Conservation (phyloP, 2,329 filamentous ascomycete genomes). For the Talaromyces marneffei region DNA sequence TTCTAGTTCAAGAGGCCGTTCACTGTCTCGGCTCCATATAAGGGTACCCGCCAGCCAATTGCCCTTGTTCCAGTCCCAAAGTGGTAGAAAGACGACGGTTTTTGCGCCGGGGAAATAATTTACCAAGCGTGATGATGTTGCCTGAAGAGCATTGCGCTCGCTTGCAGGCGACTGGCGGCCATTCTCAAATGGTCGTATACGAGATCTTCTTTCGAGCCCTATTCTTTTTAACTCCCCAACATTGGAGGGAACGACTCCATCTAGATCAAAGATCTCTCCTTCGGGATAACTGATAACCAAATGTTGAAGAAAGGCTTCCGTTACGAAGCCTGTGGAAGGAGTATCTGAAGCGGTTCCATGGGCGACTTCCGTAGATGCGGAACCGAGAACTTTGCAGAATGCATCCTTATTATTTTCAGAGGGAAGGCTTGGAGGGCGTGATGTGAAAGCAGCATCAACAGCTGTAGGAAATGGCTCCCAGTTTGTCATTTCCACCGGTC, state of each 20-base stretch:
- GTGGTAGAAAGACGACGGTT: conserved; percentile 27
- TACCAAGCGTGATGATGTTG: conserved; percentile 15
- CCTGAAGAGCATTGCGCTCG: conserved; percentile 4
- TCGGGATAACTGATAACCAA: background rate
- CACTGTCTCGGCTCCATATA: conserved; percentile 23
- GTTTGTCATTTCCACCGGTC: background rate
- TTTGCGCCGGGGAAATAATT: conserved; percentile 21
- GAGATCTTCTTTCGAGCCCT: background rate
- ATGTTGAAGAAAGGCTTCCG: background rate
- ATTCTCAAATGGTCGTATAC: background rate
- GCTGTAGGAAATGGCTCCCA: conserved; percentile 13
- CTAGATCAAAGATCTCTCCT: background rate
- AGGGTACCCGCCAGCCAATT: conserved; percentile 30
- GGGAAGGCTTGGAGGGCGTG: background rate
- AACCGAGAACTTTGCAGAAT: background rate
- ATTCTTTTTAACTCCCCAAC: background rate
- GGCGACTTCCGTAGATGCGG: background rate
- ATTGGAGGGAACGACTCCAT: background rate
- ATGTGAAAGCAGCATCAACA: background rate
- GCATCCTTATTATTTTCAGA: background rate
- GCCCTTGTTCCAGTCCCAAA: conserved; percentile 32
- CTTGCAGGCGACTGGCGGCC: background rate
- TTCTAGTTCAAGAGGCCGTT: conserved; percentile 19
- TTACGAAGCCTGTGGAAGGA: background rate
- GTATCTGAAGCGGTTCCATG: background rate